A percentile compares a stretch with the other conserved stretches of the same genome.
These are phyloP conservation scores for Symbiodinium natans DNA, from an alignment of 73 alveolate genomes.

Conservation along the genomic window DNA sequence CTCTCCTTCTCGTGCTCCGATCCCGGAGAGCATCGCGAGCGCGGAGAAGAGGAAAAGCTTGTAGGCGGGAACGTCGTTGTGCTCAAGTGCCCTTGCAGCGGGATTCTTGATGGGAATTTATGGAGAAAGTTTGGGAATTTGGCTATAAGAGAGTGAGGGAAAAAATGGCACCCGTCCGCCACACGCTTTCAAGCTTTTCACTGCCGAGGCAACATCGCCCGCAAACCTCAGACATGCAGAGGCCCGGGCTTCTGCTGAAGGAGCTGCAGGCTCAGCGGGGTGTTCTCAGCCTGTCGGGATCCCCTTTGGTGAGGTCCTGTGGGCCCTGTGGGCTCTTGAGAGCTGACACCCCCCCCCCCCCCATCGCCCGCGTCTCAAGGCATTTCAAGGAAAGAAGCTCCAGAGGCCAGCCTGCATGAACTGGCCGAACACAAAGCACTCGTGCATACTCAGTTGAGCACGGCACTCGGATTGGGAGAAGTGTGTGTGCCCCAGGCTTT, in stretches of 20 bases:
- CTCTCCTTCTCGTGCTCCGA: slow-evolving; percentile 58
- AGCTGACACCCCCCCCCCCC: no score
- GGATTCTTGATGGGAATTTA: no score
- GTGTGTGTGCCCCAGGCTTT: not conserved
- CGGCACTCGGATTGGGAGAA: not conserved
- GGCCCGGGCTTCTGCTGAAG: slow-evolving; percentile 32
- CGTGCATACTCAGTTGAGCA: slow-evolving; percentile 41
- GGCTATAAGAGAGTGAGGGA: no score
- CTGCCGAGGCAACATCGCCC: no score
- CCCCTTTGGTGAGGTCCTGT: no score
- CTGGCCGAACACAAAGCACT: slow-evolving; percentile 84
- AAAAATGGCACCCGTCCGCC: no score
- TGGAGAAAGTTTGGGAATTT: no score
- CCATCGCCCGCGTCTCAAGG: no score
- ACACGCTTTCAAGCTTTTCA: no score
- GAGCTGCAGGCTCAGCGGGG: slow-evolving; percentile 83
- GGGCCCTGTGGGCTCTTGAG: no score
- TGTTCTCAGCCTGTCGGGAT: slow-evolving; percentile 81
- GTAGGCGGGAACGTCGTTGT: not conserved
- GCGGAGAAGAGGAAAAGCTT: slow-evolving; percentile 69
- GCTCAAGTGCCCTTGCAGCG: not conserved
- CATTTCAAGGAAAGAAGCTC: no score
- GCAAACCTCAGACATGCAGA: no score
- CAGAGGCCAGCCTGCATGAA: not conserved
- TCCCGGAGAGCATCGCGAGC: slow-evolving; percentile 55